Evolutionary conservation across 345 rosid species (phyloP), one percentile per base, ranked within the genome.

Genomic region (Eucalyptus caleyi): DNA sequence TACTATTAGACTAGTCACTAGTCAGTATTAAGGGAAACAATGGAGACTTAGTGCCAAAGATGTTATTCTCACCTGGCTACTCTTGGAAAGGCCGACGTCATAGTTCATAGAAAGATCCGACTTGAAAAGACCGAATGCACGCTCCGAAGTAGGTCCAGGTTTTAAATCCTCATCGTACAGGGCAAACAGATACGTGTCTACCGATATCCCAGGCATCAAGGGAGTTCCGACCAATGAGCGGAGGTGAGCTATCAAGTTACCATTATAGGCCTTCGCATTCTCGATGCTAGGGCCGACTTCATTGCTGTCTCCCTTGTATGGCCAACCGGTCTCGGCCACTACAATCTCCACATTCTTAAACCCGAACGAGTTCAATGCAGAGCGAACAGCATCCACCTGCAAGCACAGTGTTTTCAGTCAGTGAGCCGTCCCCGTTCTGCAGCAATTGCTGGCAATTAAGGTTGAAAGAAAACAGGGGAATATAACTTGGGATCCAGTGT

Each of bases 261-360:
- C 97, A 67, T 95, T 96, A 91, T 96, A 98, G 59, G 97, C 98
- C 90, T 91, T 95, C 3, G 99, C 99, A 45, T 96, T 96, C 90
- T 98, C 99, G n/a, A 94, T 14, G 65, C 95, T 96, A 12, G 97
- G 91, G 2, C 96, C 99, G 3, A 92, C 96, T 92, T 98, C 98
- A 24, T 93, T 86, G 77, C 62, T 89, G 89, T 97, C 99, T 67
- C 99, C 99, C 87, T 94, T 95, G 92, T 96, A 98, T 9, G 99
- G 97, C 99, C 99, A 98, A 4, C 99, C 99, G 11, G 99, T 98
- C 93, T 98, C 99, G 15, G 99, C 98, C 16, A 98, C 98, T 90
- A 95, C 91, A 45, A 98, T 98, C 90, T 98, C 99, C 62, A 98
- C 97, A 88, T 93, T 89, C 89, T 95, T 95, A 87, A 93, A 97